Percentiles rank a stretch among this genome's conserved stretches.
Conservation (phyloP, 2,329 filamentous ascomycete genomes). For the Ophiocordyceps camponoti-saundersi region DNA sequence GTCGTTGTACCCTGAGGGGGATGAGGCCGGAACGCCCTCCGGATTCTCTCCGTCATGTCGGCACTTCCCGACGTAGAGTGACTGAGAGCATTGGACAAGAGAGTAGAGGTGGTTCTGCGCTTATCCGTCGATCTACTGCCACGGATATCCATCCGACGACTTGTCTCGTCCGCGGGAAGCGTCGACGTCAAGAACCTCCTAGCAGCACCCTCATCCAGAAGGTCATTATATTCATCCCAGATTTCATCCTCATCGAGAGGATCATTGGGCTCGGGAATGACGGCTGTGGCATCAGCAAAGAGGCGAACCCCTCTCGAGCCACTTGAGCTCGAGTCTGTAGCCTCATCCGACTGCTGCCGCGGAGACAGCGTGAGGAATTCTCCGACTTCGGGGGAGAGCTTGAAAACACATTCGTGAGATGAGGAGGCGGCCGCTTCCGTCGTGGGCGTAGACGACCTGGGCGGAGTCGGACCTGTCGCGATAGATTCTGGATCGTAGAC, state of each 20-base stretch:
- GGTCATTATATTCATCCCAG: conserved; percentile 87
- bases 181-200: conserved; percentile 32
- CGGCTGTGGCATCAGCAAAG: conserved; percentile 45
- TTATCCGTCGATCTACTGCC: conserved; percentile 16
- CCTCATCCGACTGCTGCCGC: conserved; percentile 53
- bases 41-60: conserved; percentile 36
- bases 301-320: conserved; percentile 43
- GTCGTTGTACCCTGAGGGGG: conserved; percentile 24
- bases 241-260: conserved; percentile 68
- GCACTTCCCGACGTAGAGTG: conserved; percentile 35
- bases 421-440: conserved; percentile 18
- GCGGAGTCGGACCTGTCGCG: conserved; percentile 29
- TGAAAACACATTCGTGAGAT: conserved; percentile 12
- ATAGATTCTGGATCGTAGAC: conserved; percentile 19
- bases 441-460: conserved; percentile 19
- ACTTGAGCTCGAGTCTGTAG: conserved; percentile 34
- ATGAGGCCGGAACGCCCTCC: conserved; percentile 27
- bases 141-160: conserved; percentile 38
- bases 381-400: conserved; percentile 13
- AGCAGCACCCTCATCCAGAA: conserved; percentile 48
- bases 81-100: conserved; percentile 15
- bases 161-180: conserved; percentile 37
- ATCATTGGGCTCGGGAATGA: conserved; percentile 43
- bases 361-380: conserved; percentile 65
- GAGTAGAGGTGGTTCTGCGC: conserved; percentile 11